phyloP scores from a whole-genome alignment of 2,329 filamentous ascomycete genomes.

The Botryotinia narcissicola region DNA sequence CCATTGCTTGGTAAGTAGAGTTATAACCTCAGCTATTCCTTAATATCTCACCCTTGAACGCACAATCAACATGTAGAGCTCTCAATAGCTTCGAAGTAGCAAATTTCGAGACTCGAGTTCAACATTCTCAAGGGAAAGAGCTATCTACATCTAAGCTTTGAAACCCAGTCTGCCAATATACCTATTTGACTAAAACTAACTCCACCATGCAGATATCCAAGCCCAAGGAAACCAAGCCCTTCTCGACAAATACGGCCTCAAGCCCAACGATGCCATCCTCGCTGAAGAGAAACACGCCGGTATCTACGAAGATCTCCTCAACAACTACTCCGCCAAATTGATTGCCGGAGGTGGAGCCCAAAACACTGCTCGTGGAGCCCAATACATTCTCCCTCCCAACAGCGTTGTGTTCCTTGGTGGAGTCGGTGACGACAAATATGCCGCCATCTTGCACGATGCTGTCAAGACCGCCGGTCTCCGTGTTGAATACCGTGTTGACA shows the following conservation, averaged over 20 bases:
- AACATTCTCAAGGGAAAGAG: background rate
- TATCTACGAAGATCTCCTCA: conserved; percentile 90
- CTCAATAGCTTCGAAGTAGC: background rate
- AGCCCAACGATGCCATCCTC: conserved; percentile 96
- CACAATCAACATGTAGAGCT: background rate
- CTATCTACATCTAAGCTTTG: background rate
- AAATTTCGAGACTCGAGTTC: background rate
- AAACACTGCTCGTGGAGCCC: conserved; percentile 93
- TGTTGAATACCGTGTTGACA: conserved; percentile 92
- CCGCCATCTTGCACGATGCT: conserved; percentile 80
- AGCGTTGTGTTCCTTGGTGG: conserved; percentile 92
- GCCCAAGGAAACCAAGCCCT: conserved; percentile 77
- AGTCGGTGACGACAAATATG: conserved; percentile 94
- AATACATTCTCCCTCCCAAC: conserved; percentile 89
- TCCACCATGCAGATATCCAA: conserved; percentile 73
- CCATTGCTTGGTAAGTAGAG: conserved; percentile 78
- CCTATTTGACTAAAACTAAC: conserved; percentile 10
- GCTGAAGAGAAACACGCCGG: conserved; percentile 86
- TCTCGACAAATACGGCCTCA: conserved; percentile 88
- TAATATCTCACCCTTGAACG: background rate
- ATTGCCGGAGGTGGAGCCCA: conserved; percentile 96
- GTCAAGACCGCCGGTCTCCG: conserved; percentile 85
- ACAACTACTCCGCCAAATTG: conserved; percentile 88
- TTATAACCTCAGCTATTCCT: background rate
- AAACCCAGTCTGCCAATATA: background rate